Evolutionary conservation across 495 filamentous ascomycete genomes (phyloP), one percentile per base, ranked within the genome.

Genomic region (Neurospora sp.): DNA sequence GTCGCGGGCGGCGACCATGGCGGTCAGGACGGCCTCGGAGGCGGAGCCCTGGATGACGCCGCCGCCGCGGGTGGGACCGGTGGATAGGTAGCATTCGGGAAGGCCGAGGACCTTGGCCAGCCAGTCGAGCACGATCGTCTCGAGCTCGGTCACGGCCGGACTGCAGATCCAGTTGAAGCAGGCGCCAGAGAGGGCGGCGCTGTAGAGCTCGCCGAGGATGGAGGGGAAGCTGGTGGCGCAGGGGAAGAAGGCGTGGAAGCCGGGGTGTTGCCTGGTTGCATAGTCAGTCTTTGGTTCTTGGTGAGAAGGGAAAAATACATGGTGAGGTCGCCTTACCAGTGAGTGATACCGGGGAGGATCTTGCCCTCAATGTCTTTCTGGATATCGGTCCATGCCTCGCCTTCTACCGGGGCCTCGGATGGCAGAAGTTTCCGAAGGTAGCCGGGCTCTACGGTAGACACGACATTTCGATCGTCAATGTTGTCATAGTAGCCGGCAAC

Each of bases 141-240:
- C 96, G 62, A 99, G 86, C 79, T 99, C 96, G 5, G 96, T 99
- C n/a, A 96, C 90, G 24, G 92, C 96, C 2, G 96, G 96, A 4
- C 91, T 94, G 81, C 95, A 98, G 69, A 98, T 88, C 96, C 96
- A 99, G 82, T 98, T 98, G 86, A 99, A 99, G 10, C 93, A 93
- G 13, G 96, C 93, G 4, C 92, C 92, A 9, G 89, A 94, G 79
- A 98, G 94, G 5, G 94, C 92, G 1, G 93, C 89, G 4, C 89
- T 92, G 84, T 97, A 99, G 81, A 99, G 90, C 82, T 99, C 96
- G 5, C 94, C 96, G 4, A 99, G 89, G 79, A 98, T 93, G 66
- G 89, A 91, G 0, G 96, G 94, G 82, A 92, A 98, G 45, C 91
- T 91, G 69, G 90, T 90, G 45, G 87, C 88, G 21, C 94, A 93